Percentiles rank a stretch among this genome's conserved stretches.
Conservation (phyloP, 129 eudicot genomes). For the Chrysanthemum seticuspe region DNA sequence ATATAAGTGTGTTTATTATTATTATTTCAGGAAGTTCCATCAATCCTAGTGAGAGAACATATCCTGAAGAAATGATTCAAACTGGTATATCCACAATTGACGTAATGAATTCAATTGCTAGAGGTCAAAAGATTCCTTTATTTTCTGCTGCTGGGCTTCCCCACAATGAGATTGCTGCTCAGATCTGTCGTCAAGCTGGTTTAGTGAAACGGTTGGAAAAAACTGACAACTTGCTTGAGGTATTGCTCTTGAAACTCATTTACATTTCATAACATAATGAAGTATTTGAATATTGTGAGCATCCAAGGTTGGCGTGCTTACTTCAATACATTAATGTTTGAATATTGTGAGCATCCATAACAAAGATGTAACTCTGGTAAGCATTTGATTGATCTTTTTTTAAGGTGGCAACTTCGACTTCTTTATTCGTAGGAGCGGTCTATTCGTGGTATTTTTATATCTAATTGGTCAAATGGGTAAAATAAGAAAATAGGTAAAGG, state of each 20-base stretch:
- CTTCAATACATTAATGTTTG: background rate
- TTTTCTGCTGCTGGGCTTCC: slow-evolving; percentile 99
- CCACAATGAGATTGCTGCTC: slow-evolving; percentile 99
- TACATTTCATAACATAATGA: background rate
- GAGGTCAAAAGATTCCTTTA: slow-evolving; percentile 98
- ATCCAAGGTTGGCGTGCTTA: background rate
- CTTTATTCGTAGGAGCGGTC: background rate
- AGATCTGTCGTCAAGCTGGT: slow-evolving; percentile 99
- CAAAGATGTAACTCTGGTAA: too few relatives aligned
- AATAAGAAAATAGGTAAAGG: background rate
- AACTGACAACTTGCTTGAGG: slow-evolving; percentile 86
- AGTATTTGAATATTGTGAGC: background rate
- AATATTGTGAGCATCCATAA: background rate
- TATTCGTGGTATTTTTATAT: background rate
- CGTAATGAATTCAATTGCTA: slow-evolving; percentile 98
- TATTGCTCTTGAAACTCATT: slow-evolving; percentile 21
- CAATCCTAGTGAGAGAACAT: slow-evolving; percentile 97
- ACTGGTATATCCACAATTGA: slow-evolving; percentile 98
- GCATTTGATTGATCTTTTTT: too few relatives aligned
- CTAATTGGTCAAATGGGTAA: background rate
- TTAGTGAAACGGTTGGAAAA: slow-evolving; percentile 94
- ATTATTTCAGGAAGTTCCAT: slow-evolving; percentile 81
- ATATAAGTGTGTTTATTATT: slow-evolving; percentile 26
- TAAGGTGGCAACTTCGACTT: background rate
- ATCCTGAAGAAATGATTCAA: slow-evolving; percentile 99